Evolutionary conservation across 1,139 yeast species (phyloP).

Genomic region (Geotrichum klebahnii): DNA sequence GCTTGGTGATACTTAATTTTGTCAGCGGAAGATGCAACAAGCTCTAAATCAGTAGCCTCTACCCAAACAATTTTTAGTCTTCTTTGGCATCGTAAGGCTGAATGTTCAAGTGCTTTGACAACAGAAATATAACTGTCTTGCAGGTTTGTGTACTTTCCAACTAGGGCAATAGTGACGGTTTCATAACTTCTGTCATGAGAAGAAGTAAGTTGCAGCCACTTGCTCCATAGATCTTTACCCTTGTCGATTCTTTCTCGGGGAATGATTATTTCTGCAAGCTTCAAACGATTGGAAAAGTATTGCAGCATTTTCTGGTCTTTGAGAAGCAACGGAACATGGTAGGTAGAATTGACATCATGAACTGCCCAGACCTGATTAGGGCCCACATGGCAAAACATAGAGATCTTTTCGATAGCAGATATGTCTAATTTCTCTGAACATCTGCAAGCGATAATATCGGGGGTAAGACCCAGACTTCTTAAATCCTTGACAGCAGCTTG

Average conservation of each 20-base stretch:
- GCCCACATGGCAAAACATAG: slow-evolving; percentile 99
- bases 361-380: slow-evolving; percentile 95
- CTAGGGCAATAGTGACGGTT: slow-evolving; percentile 88
- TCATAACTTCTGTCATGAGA: slow-evolving; percentile 78
- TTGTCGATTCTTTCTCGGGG: slow-evolving; percentile 52
- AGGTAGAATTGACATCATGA: slow-evolving; percentile 94
- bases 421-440: slow-evolving; percentile 78
- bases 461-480: slow-evolving; percentile 88
- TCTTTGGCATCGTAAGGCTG: slow-evolving; percentile 84
- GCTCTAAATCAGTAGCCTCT: slow-evolving; percentile 87
- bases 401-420: slow-evolving; percentile 86
- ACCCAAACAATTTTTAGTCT: slow-evolving; percentile 90
- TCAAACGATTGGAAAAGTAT: slow-evolving; percentile 65
- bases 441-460: slow-evolving; percentile 97
- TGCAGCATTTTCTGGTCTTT: slow-evolving; percentile 82
- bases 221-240: slow-evolving; percentile 66
- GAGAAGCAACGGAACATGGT: slow-evolving; percentile 90
- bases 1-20: slow-evolving; percentile 87
- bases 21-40: slow-evolving; percentile 55
- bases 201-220: slow-evolving; percentile 77
- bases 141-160: slow-evolving; percentile 93
- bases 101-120: slow-evolving; percentile 90
- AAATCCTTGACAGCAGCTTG: slow-evolving; percentile 98
- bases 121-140: slow-evolving; percentile 94
- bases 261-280: slow-evolving; percentile 51